Conservation (phyloP, 2,329 filamentous ascomycete genomes). For the Fusarium neocosmosporiellum region DNA sequence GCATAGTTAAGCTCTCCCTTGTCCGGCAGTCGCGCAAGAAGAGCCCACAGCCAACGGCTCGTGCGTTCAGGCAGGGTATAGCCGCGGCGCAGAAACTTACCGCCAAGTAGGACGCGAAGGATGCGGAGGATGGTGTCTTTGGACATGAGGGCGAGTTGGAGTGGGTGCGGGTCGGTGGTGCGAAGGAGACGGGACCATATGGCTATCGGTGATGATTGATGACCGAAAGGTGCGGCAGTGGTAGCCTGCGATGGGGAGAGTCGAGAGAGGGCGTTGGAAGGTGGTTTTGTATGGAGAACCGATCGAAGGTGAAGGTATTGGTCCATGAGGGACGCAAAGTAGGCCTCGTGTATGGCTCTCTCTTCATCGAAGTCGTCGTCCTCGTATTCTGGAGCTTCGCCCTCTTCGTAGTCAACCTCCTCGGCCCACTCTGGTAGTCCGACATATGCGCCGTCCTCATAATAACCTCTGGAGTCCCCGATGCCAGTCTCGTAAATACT, state of each 20-base stretch:
- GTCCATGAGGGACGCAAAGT: conserved; percentile 72
- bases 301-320: conserved; percentile 75
- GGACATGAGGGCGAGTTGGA: conserved; percentile 72
- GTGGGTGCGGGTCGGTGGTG: conserved; percentile 66
- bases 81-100: conserved; percentile 71
- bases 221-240: conserved; percentile 65
- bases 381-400: conserved; percentile 38
- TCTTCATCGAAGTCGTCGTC: conserved; percentile 39
- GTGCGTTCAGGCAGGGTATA: conserved; percentile 71
- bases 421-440: conserved; percentile 62
- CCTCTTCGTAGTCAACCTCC: conserved; percentile 44
- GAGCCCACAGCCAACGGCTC: conserved; percentile 86
- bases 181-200: conserved; percentile 65
- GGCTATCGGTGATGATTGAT: conserved; percentile 59
- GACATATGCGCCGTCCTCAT: conserved; percentile 83
- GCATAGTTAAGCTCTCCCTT: conserved; percentile 79
- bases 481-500: conserved; percentile 60
- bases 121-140: conserved; percentile 74
- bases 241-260: conserved; percentile 66
- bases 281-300: conserved; percentile 67
- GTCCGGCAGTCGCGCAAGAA: conserved; percentile 80
- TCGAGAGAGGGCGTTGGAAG: conserved; percentile 60
- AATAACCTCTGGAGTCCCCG: conserved; percentile 72
- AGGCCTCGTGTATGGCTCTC: conserved; percentile 68
- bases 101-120: conserved; percentile 73